phyloP scores from a whole-genome alignment of 164 flowering plant species.

The Saururus chinensis region DNA sequence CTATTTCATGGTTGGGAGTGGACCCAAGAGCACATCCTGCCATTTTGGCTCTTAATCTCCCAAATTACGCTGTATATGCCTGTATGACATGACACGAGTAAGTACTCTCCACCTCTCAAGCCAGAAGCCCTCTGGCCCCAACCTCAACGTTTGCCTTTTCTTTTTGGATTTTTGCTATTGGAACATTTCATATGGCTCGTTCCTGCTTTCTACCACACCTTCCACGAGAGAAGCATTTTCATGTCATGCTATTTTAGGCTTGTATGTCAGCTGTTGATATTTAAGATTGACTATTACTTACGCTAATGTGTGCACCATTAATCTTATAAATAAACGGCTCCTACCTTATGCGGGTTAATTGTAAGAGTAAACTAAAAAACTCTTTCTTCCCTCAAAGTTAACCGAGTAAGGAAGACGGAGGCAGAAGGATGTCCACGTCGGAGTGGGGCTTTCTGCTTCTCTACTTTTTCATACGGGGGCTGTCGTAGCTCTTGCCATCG shows the following conservation, averaged over 20 bases:
- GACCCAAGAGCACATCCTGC: neutral
- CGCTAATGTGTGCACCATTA: no score
- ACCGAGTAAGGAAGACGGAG: neutral
- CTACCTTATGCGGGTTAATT: no score
- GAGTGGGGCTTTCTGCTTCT: conserved; percentile 4
- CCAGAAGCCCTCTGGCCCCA: neutral
- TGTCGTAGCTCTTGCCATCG: conserved; percentile 15
- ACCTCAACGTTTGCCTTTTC: neutral
- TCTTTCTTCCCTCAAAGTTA: neutral
- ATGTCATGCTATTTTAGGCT: no score
- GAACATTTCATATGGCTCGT: no score
- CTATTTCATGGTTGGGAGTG: neutral
- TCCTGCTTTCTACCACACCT: no score
- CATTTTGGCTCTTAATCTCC: neutral
- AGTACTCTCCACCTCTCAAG: neutral
- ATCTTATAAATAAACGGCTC: no score
- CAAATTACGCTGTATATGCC: neutral
- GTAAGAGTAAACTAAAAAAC: no score
- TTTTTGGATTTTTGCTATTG: no score
- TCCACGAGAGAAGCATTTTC: no score
- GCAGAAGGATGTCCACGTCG: neutral
- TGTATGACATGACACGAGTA: no score
- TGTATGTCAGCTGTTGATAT: no score
- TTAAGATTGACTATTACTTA: no score
- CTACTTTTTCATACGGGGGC: conserved; percentile 20